Conservation (phyloP, 2,329 filamentous ascomycete genomes). For the Calonectria honghensis region DNA sequence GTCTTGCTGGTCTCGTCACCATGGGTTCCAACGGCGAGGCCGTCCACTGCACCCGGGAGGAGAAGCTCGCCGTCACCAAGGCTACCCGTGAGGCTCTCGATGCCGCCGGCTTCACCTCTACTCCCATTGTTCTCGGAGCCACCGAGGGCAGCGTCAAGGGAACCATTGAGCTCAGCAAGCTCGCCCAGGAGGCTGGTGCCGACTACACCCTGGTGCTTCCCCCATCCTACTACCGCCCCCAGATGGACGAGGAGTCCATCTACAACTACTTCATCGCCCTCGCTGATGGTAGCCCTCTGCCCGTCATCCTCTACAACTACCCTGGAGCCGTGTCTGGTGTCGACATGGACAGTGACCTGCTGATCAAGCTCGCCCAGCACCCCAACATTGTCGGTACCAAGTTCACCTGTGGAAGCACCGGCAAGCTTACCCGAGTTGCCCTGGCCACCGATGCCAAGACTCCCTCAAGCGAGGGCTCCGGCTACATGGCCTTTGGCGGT, state of each 20-base stretch:
- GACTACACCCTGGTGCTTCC: slow-evolving; percentile 88
- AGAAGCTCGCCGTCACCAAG: slow-evolving; percentile 84
- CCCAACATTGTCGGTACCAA: slow-evolving; percentile 92
- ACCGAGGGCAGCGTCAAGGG: slow-evolving; percentile 88
- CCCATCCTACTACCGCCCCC: slow-evolving; percentile 87
- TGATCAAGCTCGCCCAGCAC: slow-evolving; percentile 86
- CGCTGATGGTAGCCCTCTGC: slow-evolving; percentile 83
- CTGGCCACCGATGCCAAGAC: slow-evolving; percentile 82
- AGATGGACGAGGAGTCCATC: slow-evolving; percentile 84
- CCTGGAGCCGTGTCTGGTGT: slow-evolving; percentile 90
- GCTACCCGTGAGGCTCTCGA: slow-evolving; percentile 89
- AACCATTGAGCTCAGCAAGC: slow-evolving; percentile 84
- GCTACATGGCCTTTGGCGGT: slow-evolving; percentile 91
- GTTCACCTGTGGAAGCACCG: slow-evolving; percentile 93
- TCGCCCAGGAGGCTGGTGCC: slow-evolving; percentile 80
- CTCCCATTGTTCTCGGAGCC: slow-evolving; percentile 89
- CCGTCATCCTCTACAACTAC: slow-evolving; percentile 93
- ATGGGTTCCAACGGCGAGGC: slow-evolving; percentile 96
- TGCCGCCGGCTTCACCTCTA: slow-evolving; percentile 83
- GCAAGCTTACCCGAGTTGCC: slow-evolving; percentile 90
- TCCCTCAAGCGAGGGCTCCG: slow-evolving; percentile 73
- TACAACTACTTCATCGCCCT: slow-evolving; percentile 84
- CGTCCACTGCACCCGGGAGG: slow-evolving; percentile 86
- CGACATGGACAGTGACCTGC: slow-evolving; percentile 91
- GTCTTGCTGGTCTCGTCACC: slow-evolving; percentile 87